phyloP scores from a whole-genome alignment of 2,329 filamentous ascomycete genomes.

The Talaromyces sp. region DNA sequence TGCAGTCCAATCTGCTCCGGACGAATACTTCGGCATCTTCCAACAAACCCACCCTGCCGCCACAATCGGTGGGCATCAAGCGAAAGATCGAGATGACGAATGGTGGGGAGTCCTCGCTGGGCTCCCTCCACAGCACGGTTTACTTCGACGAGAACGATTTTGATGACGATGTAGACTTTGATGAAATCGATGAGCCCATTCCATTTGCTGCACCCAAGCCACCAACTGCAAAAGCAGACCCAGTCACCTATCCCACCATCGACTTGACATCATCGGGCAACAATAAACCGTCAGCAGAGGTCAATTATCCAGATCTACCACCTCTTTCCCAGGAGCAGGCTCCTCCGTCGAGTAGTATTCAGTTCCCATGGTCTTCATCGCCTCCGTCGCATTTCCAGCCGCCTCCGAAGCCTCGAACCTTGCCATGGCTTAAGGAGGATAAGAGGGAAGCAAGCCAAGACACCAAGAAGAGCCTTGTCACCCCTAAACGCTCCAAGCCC shows the following conservation, averaged over 20 bases:
- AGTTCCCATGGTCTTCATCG: conserved; percentile 71
- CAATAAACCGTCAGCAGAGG: conserved; percentile 21
- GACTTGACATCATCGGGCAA: conserved; percentile 17
- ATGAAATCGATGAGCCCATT: conserved; percentile 43
- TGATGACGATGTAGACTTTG: conserved; percentile 78
- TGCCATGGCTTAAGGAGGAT: conserved; percentile 58
- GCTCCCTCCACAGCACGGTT: conserved; percentile 53
- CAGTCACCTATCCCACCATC: conserved; percentile 23
- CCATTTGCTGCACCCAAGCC: conserved; percentile 27
- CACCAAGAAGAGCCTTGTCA: conserved; percentile 35
- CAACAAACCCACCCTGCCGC: conserved; percentile 18
- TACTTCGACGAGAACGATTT: conserved; percentile 81
- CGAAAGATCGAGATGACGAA: conserved; percentile 42
- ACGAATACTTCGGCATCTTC: conserved; percentile 28
- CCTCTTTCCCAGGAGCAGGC: conserved; percentile 30
- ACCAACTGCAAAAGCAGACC: conserved; percentile 10
- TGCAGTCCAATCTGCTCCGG: conserved; percentile 35
- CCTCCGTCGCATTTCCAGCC: conserved; percentile 49
- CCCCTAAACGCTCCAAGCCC: conserved; percentile 48
- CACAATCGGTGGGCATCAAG: conserved; percentile 37
- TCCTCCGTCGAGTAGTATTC: conserved; percentile 56
- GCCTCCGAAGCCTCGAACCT: conserved; percentile 62
- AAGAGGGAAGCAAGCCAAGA: conserved; percentile 34
- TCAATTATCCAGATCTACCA: conserved; percentile 43
- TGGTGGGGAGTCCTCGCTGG: conserved; percentile 37